Evolutionary conservation across 2,329 filamentous ascomycete genomes (phyloP).

Genomic region (Trichoderma breve): DNA sequence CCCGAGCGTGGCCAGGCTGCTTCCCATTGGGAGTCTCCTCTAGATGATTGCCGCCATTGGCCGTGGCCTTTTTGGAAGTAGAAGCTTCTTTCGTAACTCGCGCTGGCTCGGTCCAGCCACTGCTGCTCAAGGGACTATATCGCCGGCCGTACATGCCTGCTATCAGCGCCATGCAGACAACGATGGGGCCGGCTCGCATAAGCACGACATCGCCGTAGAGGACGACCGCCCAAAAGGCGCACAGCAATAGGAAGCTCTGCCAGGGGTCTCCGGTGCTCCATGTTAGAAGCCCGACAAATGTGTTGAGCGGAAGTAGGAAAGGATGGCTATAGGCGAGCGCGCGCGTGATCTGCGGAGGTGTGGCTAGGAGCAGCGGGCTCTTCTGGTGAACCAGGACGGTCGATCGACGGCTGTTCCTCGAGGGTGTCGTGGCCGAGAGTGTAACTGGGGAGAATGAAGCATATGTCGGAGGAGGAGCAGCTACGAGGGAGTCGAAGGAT

Average conservation of each 20-base stretch:
- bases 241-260: constrained; percentile 92
- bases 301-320: constrained; percentile 86
- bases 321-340: constrained; percentile 95
- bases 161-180: constrained; percentile 77
- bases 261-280: constrained; percentile 94
- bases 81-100: constrained; percentile 33
- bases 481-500: constrained; percentile 37
- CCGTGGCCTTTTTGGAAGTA: constrained; percentile 21
- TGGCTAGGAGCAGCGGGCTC: constrained; percentile 86
- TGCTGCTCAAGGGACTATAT: constrained; percentile 87
- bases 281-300: constrained; percentile 77
- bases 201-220: constrained; percentile 86
- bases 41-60: constrained; percentile 26
- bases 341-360: constrained; percentile 89
- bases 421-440: constrained; percentile 64
- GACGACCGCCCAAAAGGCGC: constrained; percentile 78
- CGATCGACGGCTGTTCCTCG: constrained; percentile 66
- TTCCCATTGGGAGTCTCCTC: constrained; percentile 30
- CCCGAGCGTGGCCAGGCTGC: constrained; percentile 42
- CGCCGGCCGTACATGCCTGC: constrained; percentile 88
- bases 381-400: constrained; percentile 97
- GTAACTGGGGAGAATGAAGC: constrained; percentile 88
- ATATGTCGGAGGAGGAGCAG: constrained; percentile 62
- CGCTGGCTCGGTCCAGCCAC: constrained; percentile 61
- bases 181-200: constrained; percentile 76